phyloP scores from a whole-genome alignment of 164 flowering plant genomes.

The Aristolochia fimbriata region DNA sequence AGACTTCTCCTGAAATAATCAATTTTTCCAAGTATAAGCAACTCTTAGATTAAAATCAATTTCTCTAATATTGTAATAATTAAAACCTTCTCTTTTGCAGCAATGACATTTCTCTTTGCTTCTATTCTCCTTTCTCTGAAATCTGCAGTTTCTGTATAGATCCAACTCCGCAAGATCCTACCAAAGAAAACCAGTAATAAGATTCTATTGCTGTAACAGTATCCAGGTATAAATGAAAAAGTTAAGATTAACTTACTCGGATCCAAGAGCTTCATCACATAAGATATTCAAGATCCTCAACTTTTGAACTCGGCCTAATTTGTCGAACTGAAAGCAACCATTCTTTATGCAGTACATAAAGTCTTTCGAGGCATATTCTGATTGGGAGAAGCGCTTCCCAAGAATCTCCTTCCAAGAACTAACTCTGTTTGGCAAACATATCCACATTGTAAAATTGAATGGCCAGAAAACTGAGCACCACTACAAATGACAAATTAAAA shows the following conservation, averaged over 20 bases:
- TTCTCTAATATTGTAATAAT: background rate
- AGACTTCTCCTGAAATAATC: conserved; percentile 30
- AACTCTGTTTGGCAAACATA: conserved; percentile 13
- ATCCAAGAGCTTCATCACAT: conserved; percentile 72
- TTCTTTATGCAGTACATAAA: conserved; percentile 19
- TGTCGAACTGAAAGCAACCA: conserved; percentile 33
- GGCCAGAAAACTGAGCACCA: no score
- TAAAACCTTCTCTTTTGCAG: conserved; percentile 58
- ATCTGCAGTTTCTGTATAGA: conserved; percentile 39
- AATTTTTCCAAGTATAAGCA: background rate
- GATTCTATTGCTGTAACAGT: no score
- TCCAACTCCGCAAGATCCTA: conserved; percentile 63
- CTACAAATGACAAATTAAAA: no score
- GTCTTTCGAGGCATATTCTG: conserved; percentile 26
- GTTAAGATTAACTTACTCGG: conserved; percentile 38
- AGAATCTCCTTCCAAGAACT: conserved; percentile 55
- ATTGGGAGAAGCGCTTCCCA: conserved; percentile 36
- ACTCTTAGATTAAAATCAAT: background rate
- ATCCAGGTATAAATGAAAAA: background rate
- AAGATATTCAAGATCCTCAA: conserved; percentile 59
- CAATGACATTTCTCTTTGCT: conserved; percentile 43
- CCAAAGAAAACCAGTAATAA: background rate
- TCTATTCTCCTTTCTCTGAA: conserved; percentile 34
- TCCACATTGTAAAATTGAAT: conserved; percentile 7
- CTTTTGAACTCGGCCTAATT: conserved; percentile 39